Conservation (phyloP, 2,329 filamentous ascomycete genomes). For the Venturia nashicola region DNA sequence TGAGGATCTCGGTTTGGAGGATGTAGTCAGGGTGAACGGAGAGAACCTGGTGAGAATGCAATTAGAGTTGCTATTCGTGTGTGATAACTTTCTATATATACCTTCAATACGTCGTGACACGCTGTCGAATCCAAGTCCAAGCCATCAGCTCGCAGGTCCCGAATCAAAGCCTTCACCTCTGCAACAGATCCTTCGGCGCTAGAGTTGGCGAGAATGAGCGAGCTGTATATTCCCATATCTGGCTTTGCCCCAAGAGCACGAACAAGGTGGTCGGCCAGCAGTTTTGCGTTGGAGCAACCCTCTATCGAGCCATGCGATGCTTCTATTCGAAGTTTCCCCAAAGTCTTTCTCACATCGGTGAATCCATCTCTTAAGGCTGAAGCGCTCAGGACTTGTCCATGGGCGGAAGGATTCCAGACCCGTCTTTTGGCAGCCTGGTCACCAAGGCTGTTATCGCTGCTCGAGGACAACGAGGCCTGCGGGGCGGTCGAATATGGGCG, state of each 20-base stretch:
- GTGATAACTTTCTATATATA: conserved; percentile 27
- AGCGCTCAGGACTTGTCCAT: neutral
- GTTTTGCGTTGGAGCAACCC: neutral
- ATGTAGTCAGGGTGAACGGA: conserved; percentile 79
- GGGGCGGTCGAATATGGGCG: neutral
- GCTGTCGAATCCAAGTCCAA: conserved; percentile 53
- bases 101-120: conserved; percentile 59
- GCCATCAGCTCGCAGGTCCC: conserved; percentile 54
- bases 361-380: neutral
- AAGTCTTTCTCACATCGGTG: neutral
- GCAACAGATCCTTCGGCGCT: conserved; percentile 55
- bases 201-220: conserved; percentile 60
- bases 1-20: conserved; percentile 56
- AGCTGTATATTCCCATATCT: conserved; percentile 55
- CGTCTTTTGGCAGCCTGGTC: neutral
- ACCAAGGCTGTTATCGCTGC: neutral
- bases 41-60: conserved; percentile 40
- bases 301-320: neutral
- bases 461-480: neutral
- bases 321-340: neutral
- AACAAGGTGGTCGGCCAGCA: conserved; percentile 30
- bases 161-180: conserved; percentile 50
- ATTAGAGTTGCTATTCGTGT: neutral
- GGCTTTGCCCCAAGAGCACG: conserved; percentile 41
- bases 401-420: neutral